phyloP scores from a whole-genome alignment of 2,329 filamentous ascomycete species.

The Akanthomyces lecanii region DNA sequence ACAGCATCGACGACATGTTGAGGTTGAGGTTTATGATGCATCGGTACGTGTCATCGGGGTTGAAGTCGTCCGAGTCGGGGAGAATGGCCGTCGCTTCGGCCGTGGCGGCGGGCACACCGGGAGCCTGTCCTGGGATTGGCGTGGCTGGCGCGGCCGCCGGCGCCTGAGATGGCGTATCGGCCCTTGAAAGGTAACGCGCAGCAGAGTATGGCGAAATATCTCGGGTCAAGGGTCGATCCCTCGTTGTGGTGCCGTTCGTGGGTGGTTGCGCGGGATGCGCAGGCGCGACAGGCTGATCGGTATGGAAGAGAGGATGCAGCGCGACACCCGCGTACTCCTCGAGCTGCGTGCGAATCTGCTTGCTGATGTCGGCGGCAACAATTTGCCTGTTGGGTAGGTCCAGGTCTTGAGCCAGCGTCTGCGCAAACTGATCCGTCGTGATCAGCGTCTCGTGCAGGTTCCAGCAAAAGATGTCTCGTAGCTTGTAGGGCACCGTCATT shows the following conservation, averaged over 20 bases:
- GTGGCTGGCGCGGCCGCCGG: slow-evolving; percentile 50
- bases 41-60: slow-evolving; percentile 90
- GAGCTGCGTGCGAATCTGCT: slow-evolving; percentile 88
- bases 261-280: slow-evolving; percentile 14
- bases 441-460: slow-evolving; percentile 92
- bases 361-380: slow-evolving; percentile 77
- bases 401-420: slow-evolving; percentile 82
- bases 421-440: slow-evolving; percentile 95
- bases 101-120: slow-evolving; percentile 52
- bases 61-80: slow-evolving; percentile 66
- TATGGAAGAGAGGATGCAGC: slow-evolving; percentile 85
- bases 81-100: slow-evolving; percentile 63
- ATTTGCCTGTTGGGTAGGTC: slow-evolving; percentile 74
- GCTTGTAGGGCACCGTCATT: slow-evolving; percentile 73
- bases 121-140: slow-evolving; percentile 39
- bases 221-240: slow-evolving; percentile 31
- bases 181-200: slow-evolving; percentile 39
- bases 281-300: slow-evolving; percentile 31
- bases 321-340: slow-evolving; percentile 96
- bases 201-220: slow-evolving; percentile 37
- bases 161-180: slow-evolving; percentile 51
- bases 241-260: slow-evolving; percentile 20
- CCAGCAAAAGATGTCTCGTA: slow-evolving; percentile 97
- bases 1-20: slow-evolving; percentile 84
- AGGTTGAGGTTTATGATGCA: slow-evolving; percentile 90